phyloP scores from a whole-genome alignment of 1,284 basidiomycete genomes.

The Cryptococcus amylolentus region DNA sequence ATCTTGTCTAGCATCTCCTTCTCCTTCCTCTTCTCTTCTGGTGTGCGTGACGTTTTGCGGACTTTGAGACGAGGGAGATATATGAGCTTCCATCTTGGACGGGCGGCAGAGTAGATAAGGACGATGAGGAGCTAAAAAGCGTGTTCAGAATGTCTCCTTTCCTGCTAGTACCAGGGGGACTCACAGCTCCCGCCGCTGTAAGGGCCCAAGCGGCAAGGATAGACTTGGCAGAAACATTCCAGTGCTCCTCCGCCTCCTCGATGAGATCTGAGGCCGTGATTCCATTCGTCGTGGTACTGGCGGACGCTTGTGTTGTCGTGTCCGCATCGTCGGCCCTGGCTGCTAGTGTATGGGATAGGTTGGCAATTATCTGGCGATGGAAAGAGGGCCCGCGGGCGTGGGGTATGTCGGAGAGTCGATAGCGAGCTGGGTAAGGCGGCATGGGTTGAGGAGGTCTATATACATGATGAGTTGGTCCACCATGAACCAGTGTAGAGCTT shows the following conservation, averaged over 20 bases:
- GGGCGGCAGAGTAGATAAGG: slow-evolving; percentile 14
- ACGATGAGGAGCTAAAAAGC: slow-evolving; percentile 15
- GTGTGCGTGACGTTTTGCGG: slow-evolving; percentile 8
- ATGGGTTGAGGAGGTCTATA: not conserved
- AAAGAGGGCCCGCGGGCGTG: not conserved
- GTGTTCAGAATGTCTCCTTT: not conserved
- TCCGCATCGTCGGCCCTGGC: not conserved
- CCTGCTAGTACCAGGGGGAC: not conserved
- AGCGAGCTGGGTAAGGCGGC: not conserved
- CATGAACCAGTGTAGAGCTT: not conserved
- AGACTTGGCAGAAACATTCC: slow-evolving; percentile 26
- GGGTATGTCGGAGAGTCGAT: not conserved
- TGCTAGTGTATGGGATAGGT: not conserved
- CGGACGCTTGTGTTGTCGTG: not conserved
- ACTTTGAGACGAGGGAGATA: slow-evolving; percentile 15
- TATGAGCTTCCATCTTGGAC: slow-evolving; percentile 13
- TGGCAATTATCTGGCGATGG: not conserved
- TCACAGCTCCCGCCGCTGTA: slow-evolving; percentile 15
- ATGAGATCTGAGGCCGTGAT: slow-evolving; percentile 22
- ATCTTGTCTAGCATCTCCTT: not conserved
- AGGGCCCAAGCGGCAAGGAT: slow-evolving; percentile 25
- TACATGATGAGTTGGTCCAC: not conserved
- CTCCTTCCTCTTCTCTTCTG: slow-evolving; percentile 4
- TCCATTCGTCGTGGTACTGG: slow-evolving; percentile 3
- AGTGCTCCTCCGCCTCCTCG: slow-evolving; percentile 23